Base-by-base conservation (phyloP, 805 yeast genomes). In the Ogataea philodendri region DNA sequence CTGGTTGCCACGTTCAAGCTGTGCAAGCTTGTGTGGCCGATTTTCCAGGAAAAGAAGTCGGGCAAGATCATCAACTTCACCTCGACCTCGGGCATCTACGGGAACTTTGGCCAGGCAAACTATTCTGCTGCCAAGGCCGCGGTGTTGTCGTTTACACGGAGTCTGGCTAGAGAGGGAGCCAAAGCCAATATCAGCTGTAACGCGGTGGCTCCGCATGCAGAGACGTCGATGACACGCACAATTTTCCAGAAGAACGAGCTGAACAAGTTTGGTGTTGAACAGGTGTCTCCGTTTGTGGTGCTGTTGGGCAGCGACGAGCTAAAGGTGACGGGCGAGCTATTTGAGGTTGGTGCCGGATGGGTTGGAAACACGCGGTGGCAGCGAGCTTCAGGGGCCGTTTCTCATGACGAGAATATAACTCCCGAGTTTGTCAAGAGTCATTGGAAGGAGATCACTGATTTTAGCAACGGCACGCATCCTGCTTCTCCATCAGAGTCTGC, bases 291-390 rank as follows among this genome's bases (percentile, higher is more conserved):
- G 39, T 69, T 89, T 45, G 76, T 87, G 48, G 86, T 87, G 11
- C 70, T 82, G 51, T 72, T 89, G 45, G 72, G 86, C n/a, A 75
- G 88, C 39, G 89, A 84, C 31, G 73, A 74, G 52, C 73, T 81
- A 15, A 70, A 72, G 27, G 75, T 76, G 20, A 76, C 81, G 30
- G 97, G 97, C 39, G 82, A 82, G 60, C 64, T 84, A 44, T 90
- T 81, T 60, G 98, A 90, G 70, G 82, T 80, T 49, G 98, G 97
- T 49, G 96, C 93, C 41, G 97, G 96, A 26, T 90, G 97, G 96
- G 70, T 85, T 51, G 97, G 95, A 54, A 77, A 78, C 62, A 89
- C 96, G 25, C 77, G 97, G 69, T 89, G 93, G 90, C 95, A 90
- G 67, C 78, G 96, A 60, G 81, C 95, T 36, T 78, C 80, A 45